Base-by-base conservation (phyloP, 768 basidiomycete genomes). In the Mycena rebaudengoi region DNA sequence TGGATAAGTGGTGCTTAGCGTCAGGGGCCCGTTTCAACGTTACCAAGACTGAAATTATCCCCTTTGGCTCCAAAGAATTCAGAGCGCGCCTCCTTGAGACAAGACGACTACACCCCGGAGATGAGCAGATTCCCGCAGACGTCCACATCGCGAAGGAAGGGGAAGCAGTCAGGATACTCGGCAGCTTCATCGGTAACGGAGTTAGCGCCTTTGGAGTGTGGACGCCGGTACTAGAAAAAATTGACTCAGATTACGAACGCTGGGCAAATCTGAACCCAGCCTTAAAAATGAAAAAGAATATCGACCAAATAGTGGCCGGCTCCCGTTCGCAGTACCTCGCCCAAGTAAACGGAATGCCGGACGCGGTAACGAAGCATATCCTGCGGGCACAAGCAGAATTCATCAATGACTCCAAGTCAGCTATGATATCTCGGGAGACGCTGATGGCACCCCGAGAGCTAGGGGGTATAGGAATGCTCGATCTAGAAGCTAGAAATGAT, bases 251-350 rank as follows among this genome's bases (percentile, higher is more conserved):
- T 16, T 44, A 45, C 10, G 40, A 11, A 12, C 14, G 30, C 10
- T 39, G 46, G 43, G 46, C 43, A 16, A 40, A 39, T 12, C 51
- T 53, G 12, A 37, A 53, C 21, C 51, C 51, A 4, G 26, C 51
- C 2, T 12, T 53, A 6, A 28, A 8, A 3, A 28, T 37, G 51
- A 35, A 49, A 48, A n/a, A 44, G 4, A 29, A 48, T 0, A 45
- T 45, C 1, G 51, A 53, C 51, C 51, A 53, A 13, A 53, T 53
- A 14, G 65, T 65, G 11, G 61, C 77, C 0, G 78, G 75, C 0
- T 76, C 77, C 0, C 66, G 68, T 21, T 78, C 79, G 0, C 80
- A 82, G 50, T 82, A 78, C 70, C 65, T 76, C 0, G 71, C 0
- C n/a, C n/a, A n/a, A n/a, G n/a, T n/a, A n/a, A n/a, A n/a, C n/a